Evolutionary conservation across 768 basidiomycete genomes (phyloP), one percentile per base, ranked within the genome.

Genomic region (Calocera viscosa): DNA sequence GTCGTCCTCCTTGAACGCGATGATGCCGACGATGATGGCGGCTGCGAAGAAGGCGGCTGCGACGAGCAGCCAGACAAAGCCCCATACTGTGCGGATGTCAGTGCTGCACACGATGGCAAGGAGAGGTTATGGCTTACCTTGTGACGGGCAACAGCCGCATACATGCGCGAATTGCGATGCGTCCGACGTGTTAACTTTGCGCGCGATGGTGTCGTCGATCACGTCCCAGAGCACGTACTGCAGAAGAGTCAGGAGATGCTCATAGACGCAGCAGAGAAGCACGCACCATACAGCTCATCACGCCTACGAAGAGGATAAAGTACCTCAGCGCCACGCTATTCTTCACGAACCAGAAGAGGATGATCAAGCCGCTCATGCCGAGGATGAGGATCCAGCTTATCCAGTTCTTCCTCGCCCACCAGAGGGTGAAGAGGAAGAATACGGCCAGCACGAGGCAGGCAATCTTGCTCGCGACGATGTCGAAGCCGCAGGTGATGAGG

Each of bases 391-490:
- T 71, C 90, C 90, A 93, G 2, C 90, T 87, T 68, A 94, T 70
- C 80, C 84, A 81, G 72, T 89, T 89, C 69, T 79, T 80, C 63
- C 88, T 80, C 3, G 72, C 76, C 75, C 74, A 78, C 90, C 91
- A 95, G 1, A 94, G 80, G 0, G 91, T 93, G 71, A 94, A 80
- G 34, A 94, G 70, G 78, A 94, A 94, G 76, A 92, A 90, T n/a
- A 75, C 88, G 10, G 86, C 93, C 64, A 95, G 80, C 10, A 87
- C 85, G 24, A 95, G 75, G 24, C 84, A 84, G 0, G 91, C 92
- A 49, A 93, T 72, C 74, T 95, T 95, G 77, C 87, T 89, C 2
- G 93, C 93, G 70, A 90, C 86, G 53, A 89, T 91, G 75, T 93
- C 83, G 74, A 93, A 93, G 14, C 91, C 92, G 69, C 90, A 91